Evolutionary conservation across 2,329 filamentous ascomycete genomes (phyloP).

Genomic region (Trichoderma atroviride): DNA sequence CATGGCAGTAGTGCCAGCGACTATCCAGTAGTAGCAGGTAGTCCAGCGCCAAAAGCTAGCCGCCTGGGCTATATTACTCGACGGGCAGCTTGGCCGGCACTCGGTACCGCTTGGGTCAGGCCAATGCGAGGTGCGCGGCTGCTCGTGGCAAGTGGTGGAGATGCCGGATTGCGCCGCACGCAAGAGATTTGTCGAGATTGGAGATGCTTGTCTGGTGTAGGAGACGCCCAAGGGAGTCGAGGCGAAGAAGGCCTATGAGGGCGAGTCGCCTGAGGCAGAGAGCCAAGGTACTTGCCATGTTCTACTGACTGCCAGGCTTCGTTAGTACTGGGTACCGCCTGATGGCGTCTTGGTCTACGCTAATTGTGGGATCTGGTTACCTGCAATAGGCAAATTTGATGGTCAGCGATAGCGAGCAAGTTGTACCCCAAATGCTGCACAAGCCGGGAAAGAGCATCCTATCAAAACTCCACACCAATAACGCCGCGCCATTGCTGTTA

Average conservation of each 20-base stretch:
- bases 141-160: neutral
- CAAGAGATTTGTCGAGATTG: neutral
- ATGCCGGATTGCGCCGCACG: neutral
- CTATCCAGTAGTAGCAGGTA: neutral
- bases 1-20: neutral
- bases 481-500: neutral
- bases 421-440: neutral
- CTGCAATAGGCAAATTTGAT: neutral
- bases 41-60: neutral
- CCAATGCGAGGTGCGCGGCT: neutral
- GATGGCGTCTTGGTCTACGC: neutral
- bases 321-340: neutral
- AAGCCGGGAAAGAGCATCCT: constrained; percentile 4
- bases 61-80: neutral
- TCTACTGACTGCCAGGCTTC: neutral
- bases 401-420: neutral
- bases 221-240: neutral
- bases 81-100: neutral
- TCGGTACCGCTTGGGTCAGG: neutral
- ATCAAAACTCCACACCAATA: neutral
- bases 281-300: neutral
- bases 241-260: neutral
- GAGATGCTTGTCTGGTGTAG: neutral
- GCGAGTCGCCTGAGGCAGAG: neutral
- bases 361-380: neutral